Evolutionary conservation across 2,329 filamentous ascomycete genomes (phyloP), one percentile per base, ranked within the genome.

Genomic region (Claviceps fusiformis): DNA sequence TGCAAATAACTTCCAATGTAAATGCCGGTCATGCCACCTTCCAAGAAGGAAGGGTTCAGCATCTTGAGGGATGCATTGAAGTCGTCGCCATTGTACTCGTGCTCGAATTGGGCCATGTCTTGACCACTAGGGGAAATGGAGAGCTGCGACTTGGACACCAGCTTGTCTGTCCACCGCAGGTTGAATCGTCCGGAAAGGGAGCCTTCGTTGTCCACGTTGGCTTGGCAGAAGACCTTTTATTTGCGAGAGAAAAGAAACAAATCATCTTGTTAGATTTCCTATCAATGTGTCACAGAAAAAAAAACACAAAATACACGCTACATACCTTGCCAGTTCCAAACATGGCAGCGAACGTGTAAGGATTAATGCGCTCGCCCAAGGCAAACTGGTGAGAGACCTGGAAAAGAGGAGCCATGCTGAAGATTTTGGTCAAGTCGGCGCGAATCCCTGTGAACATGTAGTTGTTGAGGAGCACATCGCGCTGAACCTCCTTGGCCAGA

Each of bases 381-480:
- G 92, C 86, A 71, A 98, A 93, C 64, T 93, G 89, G 75, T 98
- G 93, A 61, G 92, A 96, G 64, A 96, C 87, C 74, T 97, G 92
- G 79, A 98, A 98, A 62, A 97, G 77, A 56, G 93, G 93, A 56
- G 85, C 82, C 70, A 95, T 82, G 79, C 90, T 93, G 75, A 97
- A 95, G 68, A 89, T 85, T 79, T 96, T 97, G 69, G 90, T 96
- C 69, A 97, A 78, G 73, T 98, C 93, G 70, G 92, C 95, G 69
- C 92, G 88, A 71, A 98, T 81, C 66, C 93, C 93, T 48, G 89
- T 87, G 78, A 98, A 97, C 83, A 93, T 95, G 72, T 89, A 87
- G 78, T 96, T 95, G 75, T 86, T 93, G 66, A 96, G 83, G 70
- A 97, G 86, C 64, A 96, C 91, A 80, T 96, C 91, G 73, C 91